Evolutionary conservation across 192 early-diverging fungal genomes (phyloP), one percentile per base, ranked within the genome.

Genomic region (Entomortierella beljakovae): DNA sequence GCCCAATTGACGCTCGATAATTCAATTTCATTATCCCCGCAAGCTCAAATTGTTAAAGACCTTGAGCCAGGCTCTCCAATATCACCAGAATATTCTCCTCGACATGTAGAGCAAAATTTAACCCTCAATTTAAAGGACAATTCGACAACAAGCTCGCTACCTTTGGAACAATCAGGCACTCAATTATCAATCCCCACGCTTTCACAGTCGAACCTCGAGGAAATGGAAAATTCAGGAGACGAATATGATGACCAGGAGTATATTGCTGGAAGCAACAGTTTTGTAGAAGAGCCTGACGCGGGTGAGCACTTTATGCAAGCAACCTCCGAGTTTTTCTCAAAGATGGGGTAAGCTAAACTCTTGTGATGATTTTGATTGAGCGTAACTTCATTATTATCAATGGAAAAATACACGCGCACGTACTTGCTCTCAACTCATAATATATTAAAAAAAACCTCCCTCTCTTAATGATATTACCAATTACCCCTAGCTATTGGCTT

Each of bases 311-410:
- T 79, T 33, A 69, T 68, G 74, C 74, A 79, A 38, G 74, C 67
- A 2, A 79, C 74, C 48, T 79, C 74, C 61, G 74, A 79, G 61
- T 69, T 79, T 64, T 79, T 79, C 38, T 79, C 74, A 51, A 79
- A 79, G 56, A 64, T 79, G 74, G 74, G 74, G 74, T 79, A 76
- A 63, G 65, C 54, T 20, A 16, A 49, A 28, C 18, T 11, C 16
- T 48, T 40, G 6, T 6, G 13, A 40, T 40, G 7, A 40, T 40
- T 13, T 13, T n/a, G n/a, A n/a, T n/a, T n/a, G n/a, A n/a, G n/a
- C n/a, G n/a, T 38, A 34, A 23, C 6, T 22, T 7, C 37, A 32
- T 9, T 31, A 10, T 34, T 32, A 20, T 32, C n/a, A 18, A 8
- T 18, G 55, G 25, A 20, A 32, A n/a, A 1, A 3, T 22, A 31